These are phyloP conservation scores for Tetrahymena borealis DNA, from an alignment of 73 alveolate genomes.

Conservation along the genomic window DNA sequence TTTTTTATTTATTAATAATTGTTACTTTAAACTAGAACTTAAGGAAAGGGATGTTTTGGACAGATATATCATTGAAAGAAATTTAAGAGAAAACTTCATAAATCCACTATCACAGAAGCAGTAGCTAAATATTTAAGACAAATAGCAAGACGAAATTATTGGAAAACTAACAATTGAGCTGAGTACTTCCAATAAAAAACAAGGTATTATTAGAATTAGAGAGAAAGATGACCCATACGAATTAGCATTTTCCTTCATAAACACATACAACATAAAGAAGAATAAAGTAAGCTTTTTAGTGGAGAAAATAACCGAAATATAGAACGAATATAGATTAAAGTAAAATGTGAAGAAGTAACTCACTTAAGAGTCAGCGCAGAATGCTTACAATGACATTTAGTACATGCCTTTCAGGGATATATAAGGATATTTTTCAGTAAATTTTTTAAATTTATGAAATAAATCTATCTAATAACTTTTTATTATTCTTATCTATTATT, in stretches of 20 bases:
- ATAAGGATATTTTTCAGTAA: not conserved
- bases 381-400: not conserved
- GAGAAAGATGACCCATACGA: not conserved
- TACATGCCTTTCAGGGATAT: not conserved
- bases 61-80: not conserved
- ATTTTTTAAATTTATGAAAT: no score
- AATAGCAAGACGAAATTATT: not conserved
- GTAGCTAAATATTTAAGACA: not conserved
- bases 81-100: not conserved
- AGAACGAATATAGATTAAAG: not conserved
- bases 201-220: not conserved
- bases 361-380: not conserved
- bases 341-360: not conserved
- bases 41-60: not conserved
- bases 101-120: not conserved
- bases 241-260: not conserved
- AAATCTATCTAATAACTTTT: not conserved
- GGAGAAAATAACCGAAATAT: not conserved
- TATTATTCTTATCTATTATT: not conserved
- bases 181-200: not conserved
- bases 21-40: not conserved
- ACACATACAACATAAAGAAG: not conserved
- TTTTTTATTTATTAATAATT: no score
- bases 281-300: not conserved
- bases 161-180: not conserved